Percentiles rank a stretch among this genome's conserved stretches.
Evolutionary conservation across 164 flowering plant genomes (phyloP).

Genomic region (Pachysandra terminalis): DNA sequence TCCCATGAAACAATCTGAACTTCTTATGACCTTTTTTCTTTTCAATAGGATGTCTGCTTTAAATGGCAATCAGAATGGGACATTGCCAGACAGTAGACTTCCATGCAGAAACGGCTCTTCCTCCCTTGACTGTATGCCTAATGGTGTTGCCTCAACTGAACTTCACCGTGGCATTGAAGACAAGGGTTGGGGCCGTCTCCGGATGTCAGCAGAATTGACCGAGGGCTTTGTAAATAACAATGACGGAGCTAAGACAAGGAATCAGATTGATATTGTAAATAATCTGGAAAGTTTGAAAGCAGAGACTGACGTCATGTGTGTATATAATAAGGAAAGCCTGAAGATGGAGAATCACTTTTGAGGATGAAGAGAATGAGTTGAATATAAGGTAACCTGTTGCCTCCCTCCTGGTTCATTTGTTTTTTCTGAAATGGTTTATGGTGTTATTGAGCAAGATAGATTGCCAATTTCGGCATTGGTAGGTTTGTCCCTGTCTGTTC

Average conservation of each 20-base stretch:
- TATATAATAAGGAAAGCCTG: slow-evolving; percentile 43
- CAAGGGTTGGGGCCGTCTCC: slow-evolving; percentile 30
- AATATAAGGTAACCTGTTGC: slow-evolving; percentile 50
- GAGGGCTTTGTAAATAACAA: slow-evolving; percentile 49
- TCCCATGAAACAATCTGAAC: background rate
- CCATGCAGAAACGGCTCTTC: slow-evolving; percentile 31
- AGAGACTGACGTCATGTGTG: slow-evolving; percentile 45
- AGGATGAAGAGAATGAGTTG: slow-evolving; percentile 32
- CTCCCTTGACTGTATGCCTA: slow-evolving; percentile 28
- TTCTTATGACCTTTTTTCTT: no score
- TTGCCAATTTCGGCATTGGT: no score
- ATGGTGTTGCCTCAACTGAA: slow-evolving; percentile 28
- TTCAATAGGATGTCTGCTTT: slow-evolving; percentile 21
- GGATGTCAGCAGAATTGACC: slow-evolving; percentile 21
- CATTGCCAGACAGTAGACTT: slow-evolving; percentile 27
- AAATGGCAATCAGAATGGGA: slow-evolving; percentile 17
- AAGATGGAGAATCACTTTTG: slow-evolving; percentile 40
- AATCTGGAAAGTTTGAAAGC: slow-evolving; percentile 35
- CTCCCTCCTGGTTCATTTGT: background rate
- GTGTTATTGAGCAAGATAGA: no score
- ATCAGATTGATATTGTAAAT: slow-evolving; percentile 48
- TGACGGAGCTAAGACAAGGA: slow-evolving; percentile 27
- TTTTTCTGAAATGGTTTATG: no score
- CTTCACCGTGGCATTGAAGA: slow-evolving; percentile 25
- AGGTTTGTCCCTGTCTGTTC: no score